Conservation (phyloP, 345 rosid genomes). For the Balakata baccata region DNA sequence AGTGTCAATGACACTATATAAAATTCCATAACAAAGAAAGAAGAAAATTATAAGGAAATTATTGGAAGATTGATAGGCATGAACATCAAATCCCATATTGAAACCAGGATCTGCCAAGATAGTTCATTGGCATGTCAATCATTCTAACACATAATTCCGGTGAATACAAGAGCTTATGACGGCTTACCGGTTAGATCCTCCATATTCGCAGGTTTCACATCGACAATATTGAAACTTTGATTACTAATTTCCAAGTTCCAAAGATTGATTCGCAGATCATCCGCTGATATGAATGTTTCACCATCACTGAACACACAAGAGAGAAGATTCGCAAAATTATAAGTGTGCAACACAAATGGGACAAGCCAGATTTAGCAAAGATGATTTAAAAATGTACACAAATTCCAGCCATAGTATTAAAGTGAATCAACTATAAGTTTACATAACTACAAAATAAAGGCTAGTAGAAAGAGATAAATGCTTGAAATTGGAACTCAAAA, state of each 20-base stretch:
- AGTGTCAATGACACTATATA: not conserved
- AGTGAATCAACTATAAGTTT: not conserved
- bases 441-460: slow-evolving; percentile 17
- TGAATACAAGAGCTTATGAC: not conserved
- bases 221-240: slow-evolving; percentile 93
- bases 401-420: slow-evolving; percentile 35
- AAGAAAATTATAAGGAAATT: not conserved
- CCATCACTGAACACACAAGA: slow-evolving; percentile 56
- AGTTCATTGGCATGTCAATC: not conserved
- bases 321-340: slow-evolving; percentile 26
- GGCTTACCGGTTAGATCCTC: slow-evolving; percentile 91
- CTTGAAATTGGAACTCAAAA: not conserved
- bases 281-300: slow-evolving; percentile 96
- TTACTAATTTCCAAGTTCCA: slow-evolving; percentile 97
- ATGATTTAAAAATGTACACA: slow-evolving; percentile 54
- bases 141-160: not conserved
- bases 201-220: slow-evolving; percentile 98
- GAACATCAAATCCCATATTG: too few relatives aligned
- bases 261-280: slow-evolving; percentile 91
- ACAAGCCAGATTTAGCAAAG: slow-evolving; percentile 46
- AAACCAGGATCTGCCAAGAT: not conserved
- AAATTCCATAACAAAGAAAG: not conserved
- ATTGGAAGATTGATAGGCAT: not conserved
- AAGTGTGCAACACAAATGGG: not conserved
- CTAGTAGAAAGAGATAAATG: slow-evolving; percentile 32